Conservation (phyloP, 305 asterid genomes). For the Fraxinus sp. region DNA sequence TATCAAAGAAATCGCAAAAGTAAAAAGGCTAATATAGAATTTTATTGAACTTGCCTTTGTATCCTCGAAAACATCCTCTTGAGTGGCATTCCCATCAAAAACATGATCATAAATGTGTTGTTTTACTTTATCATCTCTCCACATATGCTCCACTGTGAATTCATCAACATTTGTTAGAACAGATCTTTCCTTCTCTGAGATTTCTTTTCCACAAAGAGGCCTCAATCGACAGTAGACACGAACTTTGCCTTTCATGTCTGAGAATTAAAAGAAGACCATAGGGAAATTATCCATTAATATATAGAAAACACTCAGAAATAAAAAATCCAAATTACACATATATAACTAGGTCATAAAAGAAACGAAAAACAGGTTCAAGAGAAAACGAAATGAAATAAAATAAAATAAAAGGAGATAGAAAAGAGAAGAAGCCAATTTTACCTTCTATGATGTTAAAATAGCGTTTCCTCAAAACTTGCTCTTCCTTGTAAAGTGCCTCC, state of each 20-base stretch:
- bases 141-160: slow-evolving; percentile 81
- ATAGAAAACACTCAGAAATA: background rate
- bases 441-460: slow-evolving; percentile 94
- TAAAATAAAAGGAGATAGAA: background rate
- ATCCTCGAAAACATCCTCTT: slow-evolving; percentile 87
- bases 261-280: slow-evolving; percentile 21
- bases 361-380: slow-evolving; percentile 7
- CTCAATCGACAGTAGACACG: slow-evolving; percentile 91
- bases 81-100: slow-evolving; percentile 75
- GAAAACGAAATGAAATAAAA: background rate
- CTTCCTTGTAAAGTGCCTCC: slow-evolving; percentile 92
- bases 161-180: slow-evolving; percentile 67
- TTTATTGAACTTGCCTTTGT: slow-evolving; percentile 65
- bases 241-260: slow-evolving; percentile 95
- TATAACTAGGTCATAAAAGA: slow-evolving; percentile 1
- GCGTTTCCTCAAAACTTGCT: slow-evolving; percentile 80
- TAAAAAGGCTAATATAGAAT: background rate
- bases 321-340: background rate
- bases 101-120: slow-evolving; percentile 91
- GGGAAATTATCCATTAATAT: slow-evolving; percentile 20
- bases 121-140: slow-evolving; percentile 81
- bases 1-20: slow-evolving; percentile 1
- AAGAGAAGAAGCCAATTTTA: slow-evolving; percentile 20
- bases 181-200: slow-evolving; percentile 57
- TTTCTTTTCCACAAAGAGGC: slow-evolving; percentile 82